phyloP scores from a whole-genome alignment of 768 basidiomycete genomes.

The Amanita polypyramis region DNA sequence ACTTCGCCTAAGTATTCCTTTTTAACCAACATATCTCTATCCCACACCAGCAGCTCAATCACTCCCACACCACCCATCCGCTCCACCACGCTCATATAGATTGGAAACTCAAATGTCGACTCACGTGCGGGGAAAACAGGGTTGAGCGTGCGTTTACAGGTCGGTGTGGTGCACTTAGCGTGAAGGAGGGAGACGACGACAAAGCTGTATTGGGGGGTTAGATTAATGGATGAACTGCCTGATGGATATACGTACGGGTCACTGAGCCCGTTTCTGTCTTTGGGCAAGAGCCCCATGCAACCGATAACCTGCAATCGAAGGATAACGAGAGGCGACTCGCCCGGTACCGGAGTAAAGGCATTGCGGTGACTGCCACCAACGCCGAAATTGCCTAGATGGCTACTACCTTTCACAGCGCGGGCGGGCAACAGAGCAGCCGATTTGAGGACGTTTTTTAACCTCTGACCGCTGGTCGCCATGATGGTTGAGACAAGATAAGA shows the following conservation, averaged over 20 bases:
- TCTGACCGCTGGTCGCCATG: constrained; percentile 20
- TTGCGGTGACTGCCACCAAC: constrained; percentile 12
- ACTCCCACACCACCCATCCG: constrained; percentile 33
- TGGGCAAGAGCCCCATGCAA: constrained; percentile 50
- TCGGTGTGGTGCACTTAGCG: constrained; percentile 56
- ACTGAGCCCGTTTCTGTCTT: constrained; percentile 58
- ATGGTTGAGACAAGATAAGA: neutral
- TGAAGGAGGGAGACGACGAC: constrained; percentile 54
- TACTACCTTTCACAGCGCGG: constrained; percentile 25
- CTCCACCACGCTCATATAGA: constrained; percentile 69
- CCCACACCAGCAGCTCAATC: constrained; percentile 87
- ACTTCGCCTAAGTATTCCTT: constrained; percentile 95
- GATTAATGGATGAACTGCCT: neutral
- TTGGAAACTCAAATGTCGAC: constrained; percentile 84
- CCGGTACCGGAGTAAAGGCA: constrained; percentile 32
- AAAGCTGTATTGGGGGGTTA: constrained; percentile 34
- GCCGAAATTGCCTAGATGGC: constrained; percentile 12
- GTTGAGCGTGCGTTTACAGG: constrained; percentile 59
- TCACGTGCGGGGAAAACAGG: constrained; percentile 57
- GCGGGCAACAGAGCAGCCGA: constrained; percentile 45
- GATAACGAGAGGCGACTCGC: constrained; percentile 57
- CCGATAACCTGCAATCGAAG: constrained; percentile 60
- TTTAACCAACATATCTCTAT: constrained; percentile 68
- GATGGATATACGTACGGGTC: constrained; percentile 52
- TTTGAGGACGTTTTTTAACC: constrained; percentile 45